Evolutionary conservation across 768 basidiomycete species (phyloP), one percentile per base, ranked within the genome.

Genomic region (Auricularia sp.): DNA sequence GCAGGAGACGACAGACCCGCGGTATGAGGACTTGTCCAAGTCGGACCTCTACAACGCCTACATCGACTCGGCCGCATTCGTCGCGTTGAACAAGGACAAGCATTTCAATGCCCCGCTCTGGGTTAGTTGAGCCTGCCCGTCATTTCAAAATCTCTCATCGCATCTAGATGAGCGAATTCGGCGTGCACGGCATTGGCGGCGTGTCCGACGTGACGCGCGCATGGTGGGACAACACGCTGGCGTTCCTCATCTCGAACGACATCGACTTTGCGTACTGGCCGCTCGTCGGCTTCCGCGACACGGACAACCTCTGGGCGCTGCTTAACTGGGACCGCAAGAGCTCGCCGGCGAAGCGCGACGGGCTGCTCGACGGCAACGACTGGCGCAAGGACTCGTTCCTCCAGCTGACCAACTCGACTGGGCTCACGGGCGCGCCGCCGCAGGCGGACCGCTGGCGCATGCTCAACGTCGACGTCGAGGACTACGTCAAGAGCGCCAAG

Each of bases 211-310:
- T 21, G 10, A 18, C 47, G 18, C 33, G 29, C 16, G 23, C 16
- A 10, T 65, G 61, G 61, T 65, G 42, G 42, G 42, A 35, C 61
- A 65, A 65, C 64, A 62, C 61, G 14, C 44, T 65, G 33, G 12
- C 10, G 14, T 35, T 51, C 47, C 23, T 65, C 42, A 65, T 34
- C 11, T 14, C 39, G 6, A 33, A 54, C 64, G 64, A 65, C 47
- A 35, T 65, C 61, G 64, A 65, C 61, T 65, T 23, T 29, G 64
- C 64, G 62, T 62, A 21, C 61, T 65, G 64, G 64, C 64, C 64
- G 5, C 61, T 65, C 33, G 61, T 65, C 43, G 64, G 64, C 44
- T 65, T 16, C 35, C 42, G 29, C 21, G 61, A 62, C 14, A 53
- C 62, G 60, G 61, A 61, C 35, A 62, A 65, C 61, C 61, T 61